Conservation (phyloP, 140 eudicot species). For the Ambrosia hybrid region DNA sequence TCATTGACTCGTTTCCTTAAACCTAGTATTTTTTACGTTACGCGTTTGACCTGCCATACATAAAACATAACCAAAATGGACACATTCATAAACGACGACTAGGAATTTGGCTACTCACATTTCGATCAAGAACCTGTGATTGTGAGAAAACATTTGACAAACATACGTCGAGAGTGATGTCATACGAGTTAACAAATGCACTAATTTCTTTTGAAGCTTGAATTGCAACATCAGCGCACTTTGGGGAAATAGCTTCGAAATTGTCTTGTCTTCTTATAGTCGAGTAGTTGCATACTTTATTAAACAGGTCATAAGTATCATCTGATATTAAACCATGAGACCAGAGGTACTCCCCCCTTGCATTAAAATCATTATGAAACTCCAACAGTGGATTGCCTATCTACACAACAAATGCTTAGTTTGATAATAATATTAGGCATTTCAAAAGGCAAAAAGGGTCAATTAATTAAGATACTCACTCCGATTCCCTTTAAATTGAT, state of each 20-base stretch:
- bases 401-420: slow-evolving; percentile 35
- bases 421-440: slow-evolving; percentile 12
- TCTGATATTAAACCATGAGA: slow-evolving; percentile 89
- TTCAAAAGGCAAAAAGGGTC: neutral
- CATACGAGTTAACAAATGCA: slow-evolving; percentile 47
- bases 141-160: slow-evolving; percentile 51
- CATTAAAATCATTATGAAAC: slow-evolving; percentile 71
- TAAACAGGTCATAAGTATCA: slow-evolving; percentile 46
- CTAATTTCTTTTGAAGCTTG: slow-evolving; percentile 59
- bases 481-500: slow-evolving; percentile 75
- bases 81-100: slow-evolving; percentile 4
- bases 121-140: slow-evolving; percentile 47
- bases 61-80: slow-evolving; percentile 1
- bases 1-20: slow-evolving; percentile 5
- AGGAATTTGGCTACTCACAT: slow-evolving; percentile 37
- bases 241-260: slow-evolving; percentile 31
- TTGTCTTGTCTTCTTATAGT: slow-evolving; percentile 59
- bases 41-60: neutral
- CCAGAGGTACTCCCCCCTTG: slow-evolving; percentile 73
- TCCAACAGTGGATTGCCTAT: slow-evolving; percentile 87
- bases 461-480: slow-evolving; percentile 45
- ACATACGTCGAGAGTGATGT: slow-evolving; percentile 74
- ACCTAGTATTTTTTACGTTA: neutral
- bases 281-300: slow-evolving; percentile 60
- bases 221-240: slow-evolving; percentile 41